These are phyloP conservation scores for Apiospora hydei DNA, from an alignment of 2,329 filamentous ascomycete species.

Conservation along the genomic window DNA sequence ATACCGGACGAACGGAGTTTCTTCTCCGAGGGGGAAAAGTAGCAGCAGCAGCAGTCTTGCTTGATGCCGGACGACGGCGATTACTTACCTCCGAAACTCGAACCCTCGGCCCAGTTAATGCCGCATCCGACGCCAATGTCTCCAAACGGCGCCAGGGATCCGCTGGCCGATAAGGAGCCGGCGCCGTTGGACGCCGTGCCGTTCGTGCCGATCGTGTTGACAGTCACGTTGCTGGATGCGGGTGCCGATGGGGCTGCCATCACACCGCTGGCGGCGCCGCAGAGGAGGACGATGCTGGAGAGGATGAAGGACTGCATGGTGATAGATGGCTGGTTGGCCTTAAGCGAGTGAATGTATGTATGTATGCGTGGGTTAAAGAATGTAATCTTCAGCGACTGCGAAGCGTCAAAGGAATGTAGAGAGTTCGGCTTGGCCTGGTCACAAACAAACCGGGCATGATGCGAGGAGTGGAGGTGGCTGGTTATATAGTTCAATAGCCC, in stretches of 20 bases:
- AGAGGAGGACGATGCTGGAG: neutral
- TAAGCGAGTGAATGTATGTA: neutral
- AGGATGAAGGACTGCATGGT: neutral
- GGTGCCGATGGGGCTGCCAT: neutral
- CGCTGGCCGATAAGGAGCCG: neutral
- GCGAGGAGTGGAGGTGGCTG: neutral
- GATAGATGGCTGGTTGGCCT: neutral
- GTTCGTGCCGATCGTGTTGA: neutral
- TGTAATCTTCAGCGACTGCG: neutral
- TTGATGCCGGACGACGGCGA: neutral
- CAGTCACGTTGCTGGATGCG: neutral
- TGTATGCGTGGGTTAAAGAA: neutral
- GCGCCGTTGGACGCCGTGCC: neutral
- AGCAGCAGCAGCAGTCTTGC: neutral
- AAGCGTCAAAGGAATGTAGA: neutral
- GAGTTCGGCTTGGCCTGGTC: neutral
- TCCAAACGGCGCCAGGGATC: conserved; percentile 1
- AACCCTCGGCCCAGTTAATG: conserved; percentile 6
- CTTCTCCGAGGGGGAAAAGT: neutral
- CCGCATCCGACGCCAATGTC: conserved; percentile 20
- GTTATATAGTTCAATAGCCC: conserved; percentile 9
- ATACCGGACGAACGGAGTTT: neutral
- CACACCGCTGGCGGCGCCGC: neutral
- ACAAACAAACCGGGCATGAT: neutral
- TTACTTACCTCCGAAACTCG: conserved; percentile 5